phyloP scores from a whole-genome alignment of 129 eudicot genomes.

The sunflower (Helianthus annuus) region HanXRQr2.0-SUNRISE NC_035435.2:31902524-31903023 shows the following conservation, averaged over 20 bases:
- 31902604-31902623: slow-evolving; percentile 33
- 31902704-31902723: slow-evolving; percentile 13
- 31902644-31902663: slow-evolving; percentile 28
- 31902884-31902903: neutral
- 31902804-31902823: slow-evolving; percentile 37
- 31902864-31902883: neutral
- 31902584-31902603: slow-evolving; percentile 28
- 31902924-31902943: neutral
- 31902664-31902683: slow-evolving; percentile 13
- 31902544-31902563: slow-evolving; percentile 19
- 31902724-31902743: slow-evolving; percentile 23
- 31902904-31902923: neutral
- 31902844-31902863: slow-evolving; percentile 28
- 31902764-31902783: slow-evolving; percentile 48
- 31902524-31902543: slow-evolving; percentile 37
- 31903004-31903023: slow-evolving; percentile 51
- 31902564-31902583: slow-evolving; percentile 44
- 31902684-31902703: slow-evolving; percentile 6
- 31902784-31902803: slow-evolving; percentile 38
- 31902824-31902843: slow-evolving; percentile 36
- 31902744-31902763: slow-evolving; percentile 36
- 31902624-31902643: slow-evolving; percentile 14
- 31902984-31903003: slow-evolving; percentile 35
- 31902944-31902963: slow-evolving; percentile 13
- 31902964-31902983: slow-evolving; percentile 17